Percentiles rank a stretch among this genome's conserved stretches.
Conservation (phyloP, 176 grass and related monocot species). For the Otatea glauca region DNA sequence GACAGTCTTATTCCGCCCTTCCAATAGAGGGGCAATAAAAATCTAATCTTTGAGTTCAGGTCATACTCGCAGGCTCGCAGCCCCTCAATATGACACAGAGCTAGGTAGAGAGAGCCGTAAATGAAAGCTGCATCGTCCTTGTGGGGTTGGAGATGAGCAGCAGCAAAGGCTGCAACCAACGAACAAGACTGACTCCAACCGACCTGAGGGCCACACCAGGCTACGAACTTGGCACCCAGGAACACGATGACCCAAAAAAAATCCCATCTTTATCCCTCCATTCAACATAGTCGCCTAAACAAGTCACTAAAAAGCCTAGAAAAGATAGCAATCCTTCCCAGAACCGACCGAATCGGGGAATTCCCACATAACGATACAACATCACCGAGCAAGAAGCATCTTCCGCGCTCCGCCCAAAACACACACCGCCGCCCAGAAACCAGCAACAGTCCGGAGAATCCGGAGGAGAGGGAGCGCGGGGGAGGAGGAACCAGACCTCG, state of each 20-base stretch:
- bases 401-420: neutral
- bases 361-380: neutral
- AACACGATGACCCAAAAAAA: neutral
- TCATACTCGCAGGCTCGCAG: neutral
- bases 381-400: neutral
- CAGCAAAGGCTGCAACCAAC: neutral
- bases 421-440: neutral
- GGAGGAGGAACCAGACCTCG: slow-evolving; percentile 22
- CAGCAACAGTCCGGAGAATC: neutral
- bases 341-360: neutral
- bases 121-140: slow-evolving; percentile 8
- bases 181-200: neutral
- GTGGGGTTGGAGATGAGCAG: neutral
- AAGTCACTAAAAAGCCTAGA: neutral
- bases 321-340: neutral
- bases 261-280: neutral
- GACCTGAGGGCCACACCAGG: neutral
- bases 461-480: neutral
- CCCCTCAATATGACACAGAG: slow-evolving; percentile 3
- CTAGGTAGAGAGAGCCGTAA: neutral
- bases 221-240: neutral
- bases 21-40: slow-evolving; percentile 22
- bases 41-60: neutral
- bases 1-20: slow-evolving; percentile 6
- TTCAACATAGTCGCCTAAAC: neutral